Conservation (phyloP, 1,139 yeast species). For the Scheffersomyces stambukii region DNA sequence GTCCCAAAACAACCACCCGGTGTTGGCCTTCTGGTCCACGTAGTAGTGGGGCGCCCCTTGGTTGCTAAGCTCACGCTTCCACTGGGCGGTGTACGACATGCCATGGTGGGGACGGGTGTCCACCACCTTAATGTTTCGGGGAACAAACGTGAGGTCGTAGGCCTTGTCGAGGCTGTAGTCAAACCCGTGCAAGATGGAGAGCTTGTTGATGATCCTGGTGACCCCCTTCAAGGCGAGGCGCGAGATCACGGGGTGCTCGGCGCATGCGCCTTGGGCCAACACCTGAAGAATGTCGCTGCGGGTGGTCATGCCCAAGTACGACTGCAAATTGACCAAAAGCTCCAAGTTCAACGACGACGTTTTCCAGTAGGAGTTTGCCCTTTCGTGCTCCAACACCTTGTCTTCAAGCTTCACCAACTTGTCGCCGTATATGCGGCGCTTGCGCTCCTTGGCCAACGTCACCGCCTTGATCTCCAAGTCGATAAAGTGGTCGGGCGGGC, state of each 20-base stretch:
- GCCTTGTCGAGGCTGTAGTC: conserved; percentile 48
- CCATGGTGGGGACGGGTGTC: conserved; percentile 34
- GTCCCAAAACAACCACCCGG: conserved; percentile 85
- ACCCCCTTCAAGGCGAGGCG: conserved; percentile 62
- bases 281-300: conserved; percentile 40
- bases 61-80: conserved; percentile 53
- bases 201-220: conserved; percentile 50
- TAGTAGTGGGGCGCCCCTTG: conserved; percentile 47
- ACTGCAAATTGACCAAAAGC: conserved; percentile 52
- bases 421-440: conserved; percentile 41
- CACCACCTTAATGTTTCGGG: conserved; percentile 36
- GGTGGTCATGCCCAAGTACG: conserved; percentile 49
- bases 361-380: conserved; percentile 63
- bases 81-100: conserved; percentile 36
- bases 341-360: conserved; percentile 52
- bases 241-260: conserved; percentile 71
- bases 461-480: conserved; percentile 56
- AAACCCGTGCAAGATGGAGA: conserved; percentile 49
- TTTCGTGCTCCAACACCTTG: conserved; percentile 34
- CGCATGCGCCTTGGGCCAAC: conserved; percentile 52
- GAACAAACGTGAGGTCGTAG: conserved; percentile 37
- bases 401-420: conserved; percentile 42
- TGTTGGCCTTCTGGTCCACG: conserved; percentile 52
- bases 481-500: conserved; percentile 59
- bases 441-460: conserved; percentile 53